Percentiles rank a stretch among this genome's conserved stretches.
Conservation (phyloP, 2,329 filamentous ascomycete genomes). For the Alternaria sp. region DNA sequence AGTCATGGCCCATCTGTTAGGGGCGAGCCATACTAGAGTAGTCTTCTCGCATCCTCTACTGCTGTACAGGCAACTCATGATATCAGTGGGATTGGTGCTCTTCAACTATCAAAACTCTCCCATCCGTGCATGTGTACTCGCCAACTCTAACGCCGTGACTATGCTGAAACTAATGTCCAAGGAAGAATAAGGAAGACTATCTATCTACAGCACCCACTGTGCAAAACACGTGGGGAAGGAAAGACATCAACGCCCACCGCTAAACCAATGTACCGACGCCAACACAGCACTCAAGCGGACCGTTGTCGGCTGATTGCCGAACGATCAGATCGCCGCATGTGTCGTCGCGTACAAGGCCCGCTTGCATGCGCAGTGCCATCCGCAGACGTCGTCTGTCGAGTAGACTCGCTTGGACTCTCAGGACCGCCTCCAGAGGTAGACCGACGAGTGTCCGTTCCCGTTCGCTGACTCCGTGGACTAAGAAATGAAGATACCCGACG, state of each 20-base stretch:
- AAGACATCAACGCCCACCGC: slow-evolving; percentile 2
- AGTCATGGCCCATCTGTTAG: not conserved
- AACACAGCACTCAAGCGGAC: slow-evolving; percentile 10
- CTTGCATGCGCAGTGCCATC: slow-evolving; percentile 6
- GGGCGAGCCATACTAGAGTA: not conserved
- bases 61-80: not conserved
- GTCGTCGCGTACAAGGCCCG: slow-evolving; percentile 7
- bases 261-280: slow-evolving; percentile 11
- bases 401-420: slow-evolving; percentile 14
- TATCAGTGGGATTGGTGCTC: not conserved
- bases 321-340: slow-evolving; percentile 13
- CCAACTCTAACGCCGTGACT: not conserved
- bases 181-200: not conserved
- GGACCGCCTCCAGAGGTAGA: slow-evolving; percentile 9
- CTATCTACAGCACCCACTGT: slow-evolving; percentile 6
- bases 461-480: not conserved
- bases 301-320: slow-evolving; percentile 11
- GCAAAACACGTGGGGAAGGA: slow-evolving; percentile 12
- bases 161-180: slow-evolving; percentile 4
- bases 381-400: slow-evolving; percentile 11
- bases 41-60: not conserved
- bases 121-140: not conserved
- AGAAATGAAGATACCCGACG: slow-evolving; percentile 13
- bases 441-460: slow-evolving; percentile 5
- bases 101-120: not conserved